Evolutionary conservation across 1,284 basidiomycete genomes (phyloP), one percentile per base, ranked within the genome.

Genomic region (Cryptococcus hybrid): DNA sequence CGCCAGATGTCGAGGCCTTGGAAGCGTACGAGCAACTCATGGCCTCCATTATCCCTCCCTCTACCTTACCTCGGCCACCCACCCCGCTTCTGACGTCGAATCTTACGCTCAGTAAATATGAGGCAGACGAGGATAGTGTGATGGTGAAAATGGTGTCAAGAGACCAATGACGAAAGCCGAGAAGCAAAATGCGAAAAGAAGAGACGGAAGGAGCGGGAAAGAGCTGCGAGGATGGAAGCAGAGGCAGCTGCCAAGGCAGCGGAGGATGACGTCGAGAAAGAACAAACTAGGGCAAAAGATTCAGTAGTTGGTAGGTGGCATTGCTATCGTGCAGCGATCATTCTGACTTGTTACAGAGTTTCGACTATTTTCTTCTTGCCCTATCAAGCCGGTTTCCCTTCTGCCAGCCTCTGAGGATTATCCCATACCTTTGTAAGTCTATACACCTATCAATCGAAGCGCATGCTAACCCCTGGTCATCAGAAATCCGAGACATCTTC

Each of bases 181-280:
- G 59, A 72, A 73, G 56, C 72, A 71, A 57, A 76, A 71, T 57
- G 74, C 74, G 6, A 74, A 74, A 75, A 75, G 70, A 71, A 70
- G 49, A 58, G 74, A 35, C 52, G 71, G 44, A 74, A 72, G 51
- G 71, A 76, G 61, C 55, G 73, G 45, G 73, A 74, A 47, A 59
- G 69, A 13, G 43, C 47, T 5, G 52, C 58, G 37, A 66, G 57
- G 50, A 39, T 15, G 47, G 43, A 56, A 38, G 47, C 54, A 18
- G 51, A n/a, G 18, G 15, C 18, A 13, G 46, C 46, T 35, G 34
- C 7, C 46, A n/a, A 35, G 34, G 3, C 18, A 35, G 46, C 15
- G 12, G 34, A 42, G 40, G 9, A 42, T 9, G 18, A 2, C 18
- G 18, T 9, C 18, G 18, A 18, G 18, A 42, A n/a, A 42, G 9